Conservation (phyloP, 176 grass and related monocot species). For the Rhynchospora pubera region DNA sequence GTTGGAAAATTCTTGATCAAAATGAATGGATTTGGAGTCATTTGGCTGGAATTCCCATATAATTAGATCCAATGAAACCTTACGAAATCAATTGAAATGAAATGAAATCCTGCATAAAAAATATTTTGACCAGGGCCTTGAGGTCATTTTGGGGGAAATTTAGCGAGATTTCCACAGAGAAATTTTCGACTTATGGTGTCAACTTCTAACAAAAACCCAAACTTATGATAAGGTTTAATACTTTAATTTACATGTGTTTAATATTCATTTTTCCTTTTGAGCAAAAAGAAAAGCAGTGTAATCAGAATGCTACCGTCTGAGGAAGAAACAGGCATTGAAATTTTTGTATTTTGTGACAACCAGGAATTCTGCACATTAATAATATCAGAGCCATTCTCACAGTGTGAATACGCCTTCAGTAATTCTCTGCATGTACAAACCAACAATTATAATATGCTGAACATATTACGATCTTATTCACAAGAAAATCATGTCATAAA, state of each 20-base stretch:
- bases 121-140: too few relatives aligned
- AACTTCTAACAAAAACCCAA: slow-evolving; percentile 7
- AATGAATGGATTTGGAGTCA: too few relatives aligned
- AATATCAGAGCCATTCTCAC: slow-evolving; percentile 76
- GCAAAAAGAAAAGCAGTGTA: background rate
- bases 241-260: background rate
- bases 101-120: too few relatives aligned
- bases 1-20: too few relatives aligned
- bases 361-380: slow-evolving; percentile 82
- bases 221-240: background rate
- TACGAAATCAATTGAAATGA: too few relatives aligned
- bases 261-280: background rate
- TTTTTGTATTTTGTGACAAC: slow-evolving; percentile 61
- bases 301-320: slow-evolving; percentile 39
- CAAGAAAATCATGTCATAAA: background rate
- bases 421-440: slow-evolving; percentile 54
- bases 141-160: background rate
- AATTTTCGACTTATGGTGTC: background rate
- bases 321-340: slow-evolving; percentile 30
- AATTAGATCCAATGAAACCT: too few relatives aligned
- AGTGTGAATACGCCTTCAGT: slow-evolving; percentile 71
- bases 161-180: background rate
- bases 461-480: background rate
- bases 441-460: background rate
- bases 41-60: too few relatives aligned